These are phyloP conservation scores for Trichocomaceae sp. DNA, from an alignment of 2,329 filamentous ascomycete genomes.

Conservation along the genomic window DNA sequence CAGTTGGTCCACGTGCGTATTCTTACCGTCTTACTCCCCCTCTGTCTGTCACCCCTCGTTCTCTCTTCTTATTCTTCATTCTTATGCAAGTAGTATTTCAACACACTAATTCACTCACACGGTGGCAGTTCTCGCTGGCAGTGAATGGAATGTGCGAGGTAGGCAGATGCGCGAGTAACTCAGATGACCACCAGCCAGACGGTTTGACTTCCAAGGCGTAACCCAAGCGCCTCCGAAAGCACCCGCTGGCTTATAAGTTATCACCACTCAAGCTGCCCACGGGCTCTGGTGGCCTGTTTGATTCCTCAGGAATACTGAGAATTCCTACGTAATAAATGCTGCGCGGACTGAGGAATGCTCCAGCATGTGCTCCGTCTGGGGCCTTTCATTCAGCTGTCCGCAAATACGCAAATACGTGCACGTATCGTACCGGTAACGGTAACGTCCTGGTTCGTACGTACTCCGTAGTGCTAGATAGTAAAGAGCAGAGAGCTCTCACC, in stretches of 20 bases:
- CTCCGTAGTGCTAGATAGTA: not conserved
- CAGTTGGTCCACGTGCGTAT: no score
- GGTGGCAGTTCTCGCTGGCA: no score
- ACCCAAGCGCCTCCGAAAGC: constrained; percentile 8
- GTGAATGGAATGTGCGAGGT: no score
- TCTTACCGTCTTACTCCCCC: no score
- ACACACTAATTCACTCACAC: no score
- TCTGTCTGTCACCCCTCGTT: no score
- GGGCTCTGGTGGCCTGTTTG: not conserved
- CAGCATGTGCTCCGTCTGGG: constrained; percentile 6
- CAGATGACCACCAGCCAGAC: constrained; percentile 1
- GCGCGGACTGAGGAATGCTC: no score
- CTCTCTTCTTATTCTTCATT: no score
- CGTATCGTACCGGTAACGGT: constrained; percentile 6
- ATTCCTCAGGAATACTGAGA: no score
- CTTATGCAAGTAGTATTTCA: no score
- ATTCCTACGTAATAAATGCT: not conserved
- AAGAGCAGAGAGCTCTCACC: not conserved
- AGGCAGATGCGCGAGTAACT: no score
- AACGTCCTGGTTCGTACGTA: no score
- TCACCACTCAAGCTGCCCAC: constrained; percentile 13
- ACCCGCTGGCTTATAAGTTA: constrained; percentile 9
- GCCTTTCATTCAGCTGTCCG: constrained; percentile 1
- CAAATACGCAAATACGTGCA: not conserved
- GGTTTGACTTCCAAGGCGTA: constrained; percentile 6